Evolutionary conservation across 2,329 filamentous ascomycete species (phyloP), one percentile per base, ranked within the genome.

Genomic region (Thelonectria rubi): DNA sequence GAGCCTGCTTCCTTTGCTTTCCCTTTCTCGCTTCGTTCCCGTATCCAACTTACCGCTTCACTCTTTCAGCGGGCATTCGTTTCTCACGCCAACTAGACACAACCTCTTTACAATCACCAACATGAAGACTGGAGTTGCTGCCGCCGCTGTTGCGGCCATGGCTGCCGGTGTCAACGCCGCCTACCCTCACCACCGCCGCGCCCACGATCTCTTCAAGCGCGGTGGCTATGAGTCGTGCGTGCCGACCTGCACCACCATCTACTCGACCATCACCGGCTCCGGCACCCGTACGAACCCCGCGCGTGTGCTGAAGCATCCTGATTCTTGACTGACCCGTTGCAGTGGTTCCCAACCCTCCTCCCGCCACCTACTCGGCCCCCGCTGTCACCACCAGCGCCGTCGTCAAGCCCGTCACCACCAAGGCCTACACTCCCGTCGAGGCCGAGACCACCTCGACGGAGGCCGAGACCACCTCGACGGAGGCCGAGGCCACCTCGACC

Each of bases 31-130:
- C 81, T 82, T 77, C 72, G 72, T 76, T 75, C 75, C 72, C 70
- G 66, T 74, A 69, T 65, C 72, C 71, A 75, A 82, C 79, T 74
- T 70, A 89, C 89, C 89, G 89, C 89, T 92, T 92, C 90, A 92
- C 88, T 92, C 91, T 78, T 93, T 94, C 81, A 93, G 91, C 91
- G 91, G 91, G 86, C 89, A 88, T 82, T 91, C 88, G 80, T 91
- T 90, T 74, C 64, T 64, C 61, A 66, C 47, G 54, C 53, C 69
- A 66, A 73, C 64, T 67, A 64, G 39, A 63, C 32, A 54, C 55
- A 58, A 64, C 55, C 24, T 55, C 74, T 30, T 47, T 20, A 51
- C 37, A 52, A 32, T 58, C 47, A 55, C 59, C 81, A 90, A 75
- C 43, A 95, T 95, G 92, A 95, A 91, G 90, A 88, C 84, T 74